Evolutionary conservation across 2,329 filamentous ascomycete species (phyloP).

Genomic region (Elsinoe arachidis): DNA sequence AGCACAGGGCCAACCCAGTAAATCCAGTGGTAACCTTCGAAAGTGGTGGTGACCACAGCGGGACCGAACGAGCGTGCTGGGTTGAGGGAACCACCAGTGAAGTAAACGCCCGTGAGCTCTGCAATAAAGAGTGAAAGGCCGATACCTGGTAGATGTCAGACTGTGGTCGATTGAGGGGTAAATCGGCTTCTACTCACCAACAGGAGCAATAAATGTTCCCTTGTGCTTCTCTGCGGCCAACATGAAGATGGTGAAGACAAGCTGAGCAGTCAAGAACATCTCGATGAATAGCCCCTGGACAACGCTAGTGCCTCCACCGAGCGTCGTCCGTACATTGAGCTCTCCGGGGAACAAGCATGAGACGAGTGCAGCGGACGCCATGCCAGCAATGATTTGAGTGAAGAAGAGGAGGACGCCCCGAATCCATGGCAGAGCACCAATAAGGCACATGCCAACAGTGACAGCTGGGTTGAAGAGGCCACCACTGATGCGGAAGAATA

Average conservation of each 20-base stretch:
- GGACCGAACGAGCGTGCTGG: slow-evolving; percentile 30
- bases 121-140: slow-evolving; percentile 40
- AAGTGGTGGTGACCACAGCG: slow-evolving; percentile 23
- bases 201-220: slow-evolving; percentile 37
- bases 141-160: slow-evolving; percentile 21
- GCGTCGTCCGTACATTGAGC: slow-evolving; percentile 28
- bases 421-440: slow-evolving; percentile 29
- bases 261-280: slow-evolving; percentile 32
- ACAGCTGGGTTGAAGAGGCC: slow-evolving; percentile 32
- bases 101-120: slow-evolving; percentile 34
- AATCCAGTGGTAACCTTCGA: slow-evolving; percentile 27
- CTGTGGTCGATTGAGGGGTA: slow-evolving; percentile 38
- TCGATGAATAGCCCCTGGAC: slow-evolving; percentile 35
- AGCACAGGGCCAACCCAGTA: slow-evolving; percentile 27
- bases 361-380: slow-evolving; percentile 29
- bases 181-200: slow-evolving; percentile 31
- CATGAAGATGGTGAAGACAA: slow-evolving; percentile 37
- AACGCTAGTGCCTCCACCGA: slow-evolving; percentile 28
- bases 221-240: slow-evolving; percentile 33
- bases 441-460: slow-evolving; percentile 30
- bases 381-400: slow-evolving; percentile 31
- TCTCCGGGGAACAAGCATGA: slow-evolving; percentile 30
- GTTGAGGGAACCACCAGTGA: slow-evolving; percentile 29
- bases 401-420: slow-evolving; percentile 29
- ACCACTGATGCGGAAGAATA: slow-evolving; percentile 31